A percentile compares a stretch with the other conserved stretches of the same genome.
Evolutionary conservation across 2,329 filamentous ascomycete genomes (phyloP).

Genomic region (Ophiosphaerella narmari): DNA sequence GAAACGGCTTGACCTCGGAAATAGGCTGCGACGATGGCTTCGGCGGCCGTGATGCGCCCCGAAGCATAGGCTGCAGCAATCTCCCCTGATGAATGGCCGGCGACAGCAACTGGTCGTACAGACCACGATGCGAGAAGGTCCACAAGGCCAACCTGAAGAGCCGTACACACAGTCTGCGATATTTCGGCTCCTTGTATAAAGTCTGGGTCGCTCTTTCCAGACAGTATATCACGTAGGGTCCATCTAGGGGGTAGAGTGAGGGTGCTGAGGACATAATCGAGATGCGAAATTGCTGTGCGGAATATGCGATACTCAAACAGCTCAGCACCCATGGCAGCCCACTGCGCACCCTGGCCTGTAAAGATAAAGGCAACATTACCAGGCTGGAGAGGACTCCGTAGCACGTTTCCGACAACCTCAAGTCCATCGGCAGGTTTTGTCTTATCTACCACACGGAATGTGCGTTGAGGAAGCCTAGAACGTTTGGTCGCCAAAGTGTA

Average conservation of each 20-base stretch:
- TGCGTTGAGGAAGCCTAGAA: neutral
- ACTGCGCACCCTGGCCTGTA: constrained; percentile 37
- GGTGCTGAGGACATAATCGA: neutral
- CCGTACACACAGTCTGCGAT: constrained; percentile 28
- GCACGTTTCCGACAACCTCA: neutral
- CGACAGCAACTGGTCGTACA: constrained; percentile 4
- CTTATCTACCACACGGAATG: constrained; percentile 4
- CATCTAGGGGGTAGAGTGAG: neutral
- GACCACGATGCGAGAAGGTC: constrained; percentile 19
- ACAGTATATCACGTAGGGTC: constrained; percentile 1
- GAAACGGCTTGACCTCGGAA: constrained; percentile 17
- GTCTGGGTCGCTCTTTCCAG: neutral
- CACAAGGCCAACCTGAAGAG: constrained; percentile 29
- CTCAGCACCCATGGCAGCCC: constrained; percentile 23
- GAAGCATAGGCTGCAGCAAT: constrained; percentile 30
- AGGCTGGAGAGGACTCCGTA: too few relatives aligned
- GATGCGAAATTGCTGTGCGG: constrained; percentile 1
- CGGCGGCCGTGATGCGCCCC: constrained; percentile 16
- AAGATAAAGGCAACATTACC: constrained; percentile 28
- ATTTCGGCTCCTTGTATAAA: constrained; percentile 10
- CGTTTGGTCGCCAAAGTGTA: constrained; percentile 8
- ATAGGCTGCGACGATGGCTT: constrained; percentile 26
- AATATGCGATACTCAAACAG: constrained; percentile 13
- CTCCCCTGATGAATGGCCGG: constrained; percentile 35
- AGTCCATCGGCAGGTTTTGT: neutral